Evolutionary conservation across 768 basidiomycete species (phyloP), one percentile per base, ranked within the genome.

Genomic region (Phylloporus sp.): DNA sequence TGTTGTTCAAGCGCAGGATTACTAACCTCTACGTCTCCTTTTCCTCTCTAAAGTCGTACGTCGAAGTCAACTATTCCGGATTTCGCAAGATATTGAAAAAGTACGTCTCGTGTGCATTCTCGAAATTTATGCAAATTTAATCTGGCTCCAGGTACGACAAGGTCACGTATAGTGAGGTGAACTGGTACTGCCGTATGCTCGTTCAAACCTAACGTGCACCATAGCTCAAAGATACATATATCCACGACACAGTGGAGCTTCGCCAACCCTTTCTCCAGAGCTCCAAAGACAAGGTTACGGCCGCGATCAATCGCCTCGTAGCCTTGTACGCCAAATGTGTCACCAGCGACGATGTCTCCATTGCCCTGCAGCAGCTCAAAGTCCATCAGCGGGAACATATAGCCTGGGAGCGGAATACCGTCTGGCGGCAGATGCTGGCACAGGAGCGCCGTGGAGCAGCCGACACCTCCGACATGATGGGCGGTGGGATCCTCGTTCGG

Each of bases 21-120:
- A 88, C 90, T 0, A 81, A 74, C 38, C 75, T 92, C 10, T 96
- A 88, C 64, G 80, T 92, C 35, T 74, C 81, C 6, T 75, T 84
- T 37, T 83, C 82, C 13, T 81, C 83, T 23, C 75, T 98, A 46
- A 79, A 77, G 63, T 86, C 90, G 6, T 99, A 91, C 54, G 81
- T 91, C 46, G 91, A 97, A 58, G 71, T 96, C 47, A 98, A 98
- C 64, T 78, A 90, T 62, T 87, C 90, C 0, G 95, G 93, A 1
- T 91, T 97, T 69, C 79, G 90, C 56, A 97, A 97, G 74, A 93
- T 95, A 29, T 64, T 94, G 61, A 97, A 97, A 70, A 97, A 97
- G 86, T 92, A 62, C 47, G 81, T 65, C 24, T n/a, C 40, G 23
- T 6, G 9, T 4, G 4, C 10, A 6, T 36, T n/a, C n/a, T n/a